These are phyloP conservation scores for Amanita inopinata DNA, from an alignment of 768 basidiomycete genomes.

Conservation along the genomic window DNA sequence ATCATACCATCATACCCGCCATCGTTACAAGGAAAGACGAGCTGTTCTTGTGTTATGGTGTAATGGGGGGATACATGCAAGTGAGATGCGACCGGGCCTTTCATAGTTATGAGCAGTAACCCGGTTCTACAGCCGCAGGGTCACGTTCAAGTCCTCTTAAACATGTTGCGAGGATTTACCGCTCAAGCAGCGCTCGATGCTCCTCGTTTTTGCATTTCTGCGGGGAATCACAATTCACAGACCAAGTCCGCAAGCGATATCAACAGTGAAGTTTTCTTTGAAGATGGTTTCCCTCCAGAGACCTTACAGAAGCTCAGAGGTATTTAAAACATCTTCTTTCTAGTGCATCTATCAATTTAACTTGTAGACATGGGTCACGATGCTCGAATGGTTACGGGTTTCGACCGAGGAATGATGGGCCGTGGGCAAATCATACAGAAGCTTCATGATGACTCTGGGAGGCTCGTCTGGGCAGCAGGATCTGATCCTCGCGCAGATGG, in stretches of 20 bases:
- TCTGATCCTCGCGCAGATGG: conserved; percentile 87
- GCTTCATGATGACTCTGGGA: conserved; percentile 52
- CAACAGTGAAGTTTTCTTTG: conserved; percentile 82
- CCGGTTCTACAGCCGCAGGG: conserved; percentile 86
- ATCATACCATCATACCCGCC: conserved; percentile 94
- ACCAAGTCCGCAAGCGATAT: conserved; percentile 50
- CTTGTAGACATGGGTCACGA: conserved; percentile 81
- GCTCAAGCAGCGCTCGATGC: conserved; percentile 89
- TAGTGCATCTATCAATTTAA: conserved; percentile 2
- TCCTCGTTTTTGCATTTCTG: conserved; percentile 92
- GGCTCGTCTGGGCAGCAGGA: conserved; percentile 89
- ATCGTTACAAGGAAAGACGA: conserved; percentile 72
- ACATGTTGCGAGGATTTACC: conserved; percentile 80
- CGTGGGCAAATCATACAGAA: conserved; percentile 89
- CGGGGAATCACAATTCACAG: conserved; percentile 59
- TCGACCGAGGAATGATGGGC: conserved; percentile 58
- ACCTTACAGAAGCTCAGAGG: conserved; percentile 62
- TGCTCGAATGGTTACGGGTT: conserved; percentile 52
- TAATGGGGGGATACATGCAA: conserved; percentile 92
- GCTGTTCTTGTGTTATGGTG: conserved; percentile 81
- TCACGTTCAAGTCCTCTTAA: conserved; percentile 89
- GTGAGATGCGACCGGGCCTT: conserved; percentile 20
- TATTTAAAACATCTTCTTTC: too few relatives aligned
- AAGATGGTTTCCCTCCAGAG: conserved; percentile 63
- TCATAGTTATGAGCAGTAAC: background rate